These are phyloP conservation scores for Aspergillus arachidicola DNA, from an alignment of 2,329 filamentous ascomycete species.

Conservation along the genomic window DNA sequence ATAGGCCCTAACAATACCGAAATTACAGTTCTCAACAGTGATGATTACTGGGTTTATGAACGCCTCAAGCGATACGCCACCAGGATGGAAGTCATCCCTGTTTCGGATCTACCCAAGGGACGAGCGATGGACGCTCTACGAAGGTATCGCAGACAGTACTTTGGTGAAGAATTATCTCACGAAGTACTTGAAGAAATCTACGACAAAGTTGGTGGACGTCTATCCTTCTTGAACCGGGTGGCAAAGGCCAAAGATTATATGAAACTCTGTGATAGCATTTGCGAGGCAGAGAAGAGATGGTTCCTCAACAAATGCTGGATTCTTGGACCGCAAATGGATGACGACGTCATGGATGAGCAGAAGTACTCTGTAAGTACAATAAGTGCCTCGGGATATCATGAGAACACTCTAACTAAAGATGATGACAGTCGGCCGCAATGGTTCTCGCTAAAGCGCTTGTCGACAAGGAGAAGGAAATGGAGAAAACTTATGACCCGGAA, in stretches of 20 bases:
- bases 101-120: slow-evolving; percentile 77
- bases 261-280: slow-evolving; percentile 72
- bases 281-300: slow-evolving; percentile 73
- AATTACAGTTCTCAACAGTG: slow-evolving; percentile 77
- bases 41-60: slow-evolving; percentile 99
- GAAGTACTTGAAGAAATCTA: slow-evolving; percentile 76
- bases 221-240: slow-evolving; percentile 86
- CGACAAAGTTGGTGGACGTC: slow-evolving; percentile 79
- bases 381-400: background rate
- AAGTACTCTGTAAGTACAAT: slow-evolving; percentile 77
- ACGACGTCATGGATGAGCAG: slow-evolving; percentile 98
- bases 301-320: slow-evolving; percentile 80
- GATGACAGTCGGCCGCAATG: slow-evolving; percentile 77
- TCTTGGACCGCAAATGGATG: slow-evolving; percentile 77
- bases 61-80: slow-evolving; percentile 88
- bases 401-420: slow-evolving; percentile 18
- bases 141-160: slow-evolving; percentile 81
- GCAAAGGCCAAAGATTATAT: slow-evolving; percentile 86
- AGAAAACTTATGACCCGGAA: slow-evolving; percentile 64
- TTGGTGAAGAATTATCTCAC: slow-evolving; percentile 57
- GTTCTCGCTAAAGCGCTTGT: slow-evolving; percentile 88
- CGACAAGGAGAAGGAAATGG: slow-evolving; percentile 70
- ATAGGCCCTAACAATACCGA: background rate
- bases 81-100: slow-evolving; percentile 88
- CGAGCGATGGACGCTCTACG: slow-evolving; percentile 76